phyloP scores from a whole-genome alignment of 2,329 filamentous ascomycete species.

The Didymella segeticola region DNA sequence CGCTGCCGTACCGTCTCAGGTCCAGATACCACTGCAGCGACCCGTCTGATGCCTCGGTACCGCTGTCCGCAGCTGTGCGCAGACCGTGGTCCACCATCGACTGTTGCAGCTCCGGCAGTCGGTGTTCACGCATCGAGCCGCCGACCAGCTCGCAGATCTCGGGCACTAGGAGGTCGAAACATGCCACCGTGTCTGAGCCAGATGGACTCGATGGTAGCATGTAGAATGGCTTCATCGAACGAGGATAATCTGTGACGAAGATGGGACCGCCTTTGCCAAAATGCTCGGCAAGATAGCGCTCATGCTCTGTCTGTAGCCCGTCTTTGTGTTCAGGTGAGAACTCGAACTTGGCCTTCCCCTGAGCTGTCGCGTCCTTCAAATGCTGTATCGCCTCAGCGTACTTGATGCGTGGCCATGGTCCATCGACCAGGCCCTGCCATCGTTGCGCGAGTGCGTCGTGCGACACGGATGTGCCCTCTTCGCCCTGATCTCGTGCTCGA shows the following conservation, averaged over 20 bases:
- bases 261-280: conserved; percentile 72
- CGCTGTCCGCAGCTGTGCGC: conserved; percentile 42
- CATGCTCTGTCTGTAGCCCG: conserved; percentile 89
- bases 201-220: conserved; percentile 63
- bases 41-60: conserved; percentile 29
- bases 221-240: conserved; percentile 89
- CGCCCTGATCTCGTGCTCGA: conserved; percentile 43
- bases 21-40: conserved; percentile 85
- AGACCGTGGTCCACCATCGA: conserved; percentile 76
- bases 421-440: conserved; percentile 73
- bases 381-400: conserved; percentile 79
- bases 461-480: conserved; percentile 49
- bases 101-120: conserved; percentile 68
- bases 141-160: conserved; percentile 87
- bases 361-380: conserved; percentile 65
- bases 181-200: conserved; percentile 67
- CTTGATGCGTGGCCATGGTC: conserved; percentile 83
- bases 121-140: conserved; percentile 87
- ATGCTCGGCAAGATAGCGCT: conserved; percentile 79
- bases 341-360: conserved; percentile 64
- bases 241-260: conserved; percentile 94
- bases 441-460: conserved; percentile 66
- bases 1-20: conserved; percentile 86
- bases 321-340: conserved; percentile 73
- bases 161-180: conserved; percentile 88